phyloP scores from a whole-genome alignment of 2,329 filamentous ascomycete species.

The Teratosphaeria nubilosa region DNA sequence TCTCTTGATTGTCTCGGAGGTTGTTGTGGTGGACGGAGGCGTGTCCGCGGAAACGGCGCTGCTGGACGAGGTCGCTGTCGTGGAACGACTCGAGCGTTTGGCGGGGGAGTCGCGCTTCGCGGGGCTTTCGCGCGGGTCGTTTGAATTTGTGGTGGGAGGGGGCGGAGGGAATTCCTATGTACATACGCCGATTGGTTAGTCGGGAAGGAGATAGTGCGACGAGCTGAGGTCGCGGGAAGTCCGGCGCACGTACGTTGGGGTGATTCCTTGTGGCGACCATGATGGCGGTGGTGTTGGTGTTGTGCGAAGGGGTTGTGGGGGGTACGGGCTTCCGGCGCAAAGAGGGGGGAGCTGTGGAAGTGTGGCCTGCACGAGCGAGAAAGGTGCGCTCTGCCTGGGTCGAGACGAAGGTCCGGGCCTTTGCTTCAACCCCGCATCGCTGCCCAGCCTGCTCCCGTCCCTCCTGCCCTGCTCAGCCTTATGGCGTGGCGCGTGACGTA shows the following conservation, averaged over 20 bases:
- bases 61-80: neutral
- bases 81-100: neutral
- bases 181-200: neutral
- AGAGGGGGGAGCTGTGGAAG: neutral
- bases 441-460: neutral
- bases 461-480: neutral
- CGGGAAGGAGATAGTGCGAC: neutral
- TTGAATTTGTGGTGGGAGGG: neutral
- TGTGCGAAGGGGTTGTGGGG: neutral
- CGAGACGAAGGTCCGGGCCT: neutral
- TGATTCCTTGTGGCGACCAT: conserved; percentile 51
- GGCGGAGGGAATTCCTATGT: neutral
- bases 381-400: neutral
- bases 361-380: neutral
- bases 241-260: conserved; percentile 26
- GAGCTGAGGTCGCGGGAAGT: neutral
- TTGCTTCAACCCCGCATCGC: neutral
- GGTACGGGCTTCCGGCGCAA: neutral
- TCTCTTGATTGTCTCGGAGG: neutral
- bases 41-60: neutral
- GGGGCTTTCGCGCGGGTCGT: conserved; percentile 6
- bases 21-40: neutral
- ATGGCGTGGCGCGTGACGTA: neutral
- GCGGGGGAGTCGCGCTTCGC: conserved; percentile 6
- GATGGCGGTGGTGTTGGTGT: neutral